phyloP scores from a whole-genome alignment of 768 basidiomycete species.

The Leccinum uliginosum region DNA sequence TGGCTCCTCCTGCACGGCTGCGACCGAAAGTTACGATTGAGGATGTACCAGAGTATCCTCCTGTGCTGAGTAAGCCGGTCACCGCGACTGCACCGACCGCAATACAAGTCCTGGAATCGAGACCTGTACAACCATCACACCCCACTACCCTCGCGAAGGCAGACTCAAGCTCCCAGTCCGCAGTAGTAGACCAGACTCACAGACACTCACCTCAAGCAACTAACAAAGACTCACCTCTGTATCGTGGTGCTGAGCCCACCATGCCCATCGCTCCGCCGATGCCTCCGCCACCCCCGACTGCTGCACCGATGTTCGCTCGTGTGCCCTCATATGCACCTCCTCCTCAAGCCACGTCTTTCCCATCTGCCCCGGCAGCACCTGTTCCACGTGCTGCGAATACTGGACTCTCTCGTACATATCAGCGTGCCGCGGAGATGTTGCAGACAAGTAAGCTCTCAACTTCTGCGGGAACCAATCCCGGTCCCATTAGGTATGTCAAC shows the following conservation, averaged over 20 bases:
- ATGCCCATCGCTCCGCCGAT: slow-evolving; percentile 11
- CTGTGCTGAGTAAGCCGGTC: slow-evolving; percentile 10
- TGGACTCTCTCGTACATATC: slow-evolving; percentile 19
- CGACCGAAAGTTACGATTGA: slow-evolving; percentile 29
- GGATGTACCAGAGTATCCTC: slow-evolving; percentile 25
- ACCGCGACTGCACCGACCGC: background rate
- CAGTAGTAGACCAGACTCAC: slow-evolving; percentile 8
- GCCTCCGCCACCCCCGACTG: slow-evolving; percentile 16
- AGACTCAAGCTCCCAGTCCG: slow-evolving; percentile 3
- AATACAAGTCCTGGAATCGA: slow-evolving; percentile 5
- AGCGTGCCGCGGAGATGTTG: slow-evolving; percentile 22
- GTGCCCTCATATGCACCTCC: slow-evolving; percentile 22
- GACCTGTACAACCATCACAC: slow-evolving; percentile 7
- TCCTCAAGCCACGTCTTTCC: slow-evolving; percentile 12
- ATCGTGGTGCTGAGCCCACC: slow-evolving; percentile 12
- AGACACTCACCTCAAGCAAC: slow-evolving; percentile 22
- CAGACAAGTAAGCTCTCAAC: slow-evolving; percentile 18
- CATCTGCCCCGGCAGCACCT: slow-evolving; percentile 5
- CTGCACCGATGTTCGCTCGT: slow-evolving; percentile 11
- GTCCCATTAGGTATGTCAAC: background rate
- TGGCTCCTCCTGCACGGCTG: slow-evolving; percentile 2
- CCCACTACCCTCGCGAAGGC: slow-evolving; percentile 1
- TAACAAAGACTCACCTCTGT: slow-evolving; percentile 14
- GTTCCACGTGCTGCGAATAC: slow-evolving; percentile 18
- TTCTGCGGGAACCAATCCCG: background rate